Evolutionary conservation across 257 asterid species (phyloP).

Genomic region (Penstemon eatonii): DNA sequence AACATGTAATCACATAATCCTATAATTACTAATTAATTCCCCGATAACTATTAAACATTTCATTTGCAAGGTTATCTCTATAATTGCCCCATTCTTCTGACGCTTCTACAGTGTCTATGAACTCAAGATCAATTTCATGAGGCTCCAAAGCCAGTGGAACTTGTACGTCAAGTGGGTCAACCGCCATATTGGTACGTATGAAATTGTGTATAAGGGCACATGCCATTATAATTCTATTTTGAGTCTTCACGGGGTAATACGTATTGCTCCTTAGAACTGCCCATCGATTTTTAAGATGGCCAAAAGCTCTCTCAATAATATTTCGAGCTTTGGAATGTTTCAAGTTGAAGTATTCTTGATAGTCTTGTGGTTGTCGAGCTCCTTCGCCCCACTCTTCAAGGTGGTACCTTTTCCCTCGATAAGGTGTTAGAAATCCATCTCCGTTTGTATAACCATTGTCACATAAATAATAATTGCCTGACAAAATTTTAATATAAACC

Average conservation of each 20-base stretch:
- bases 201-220: background rate
- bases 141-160: too few species aligned
- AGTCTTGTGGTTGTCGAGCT: background rate
- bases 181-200: background rate
- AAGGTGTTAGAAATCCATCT: background rate
- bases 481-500: background rate
- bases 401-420: background rate
- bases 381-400: background rate
- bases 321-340: background rate
- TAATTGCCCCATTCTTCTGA: too few species aligned
- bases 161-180: background rate
- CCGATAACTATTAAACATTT: too few species aligned
- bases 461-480: slow-evolving; percentile 10
- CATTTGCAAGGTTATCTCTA: too few species aligned
- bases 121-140: too few species aligned
- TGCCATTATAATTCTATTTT: background rate
- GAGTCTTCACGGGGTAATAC: background rate
- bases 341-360: background rate
- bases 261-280: background rate
- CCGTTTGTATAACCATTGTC: background rate
- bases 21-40: too few species aligned
- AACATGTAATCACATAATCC: too few species aligned
- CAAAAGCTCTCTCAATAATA: background rate
- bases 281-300: background rate
- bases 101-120: too few species aligned